Conservation (phyloP, 805 yeast species). For the Candida endomychidarum region DNA sequence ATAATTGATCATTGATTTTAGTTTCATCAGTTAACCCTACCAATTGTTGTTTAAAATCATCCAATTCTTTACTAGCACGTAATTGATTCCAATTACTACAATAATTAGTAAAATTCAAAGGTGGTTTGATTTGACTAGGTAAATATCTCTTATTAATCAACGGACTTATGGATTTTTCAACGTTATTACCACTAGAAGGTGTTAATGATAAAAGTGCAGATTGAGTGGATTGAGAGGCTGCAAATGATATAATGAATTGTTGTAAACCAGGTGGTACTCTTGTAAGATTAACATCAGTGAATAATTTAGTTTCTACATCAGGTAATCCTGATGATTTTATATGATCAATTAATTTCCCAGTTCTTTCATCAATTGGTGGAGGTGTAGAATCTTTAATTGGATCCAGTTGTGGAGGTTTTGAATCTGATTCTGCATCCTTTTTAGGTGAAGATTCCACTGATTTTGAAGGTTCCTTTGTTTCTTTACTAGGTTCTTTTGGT, state of each 20-base stretch:
- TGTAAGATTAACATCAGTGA: conserved; percentile 34
- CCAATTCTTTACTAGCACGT: conserved; percentile 34
- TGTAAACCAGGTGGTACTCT: conserved; percentile 45
- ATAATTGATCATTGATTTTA: conserved; percentile 33
- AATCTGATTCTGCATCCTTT: not conserved
- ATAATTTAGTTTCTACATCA: conserved; percentile 31
- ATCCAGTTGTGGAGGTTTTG: too few species aligned
- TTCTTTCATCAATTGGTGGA: not conserved
- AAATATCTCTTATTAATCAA: conserved; percentile 34
- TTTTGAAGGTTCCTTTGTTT: conserved; percentile 6
- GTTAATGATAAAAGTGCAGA: not conserved
- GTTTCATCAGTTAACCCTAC: conserved; percentile 15
- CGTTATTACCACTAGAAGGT: conserved; percentile 18
- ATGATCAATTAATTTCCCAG: not conserved
- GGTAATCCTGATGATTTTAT: conserved; percentile 25
- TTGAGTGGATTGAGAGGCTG: conserved; percentile 24
- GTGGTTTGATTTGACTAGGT: conserved; percentile 32
- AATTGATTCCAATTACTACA: conserved; percentile 43
- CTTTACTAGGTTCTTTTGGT: conserved; percentile 8
- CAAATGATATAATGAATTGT: conserved; percentile 38
- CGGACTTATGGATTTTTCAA: conserved; percentile 11
- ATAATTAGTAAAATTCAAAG: conserved; percentile 34
- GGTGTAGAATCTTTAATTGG: conserved; percentile 3
- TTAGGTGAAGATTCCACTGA: not conserved
- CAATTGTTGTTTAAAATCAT: conserved; percentile 32